A percentile compares a stretch with the other conserved stretches of the same genome.
Conservation (phyloP, 352 stramenopile species). For the Pythium diclinum region DNA sequence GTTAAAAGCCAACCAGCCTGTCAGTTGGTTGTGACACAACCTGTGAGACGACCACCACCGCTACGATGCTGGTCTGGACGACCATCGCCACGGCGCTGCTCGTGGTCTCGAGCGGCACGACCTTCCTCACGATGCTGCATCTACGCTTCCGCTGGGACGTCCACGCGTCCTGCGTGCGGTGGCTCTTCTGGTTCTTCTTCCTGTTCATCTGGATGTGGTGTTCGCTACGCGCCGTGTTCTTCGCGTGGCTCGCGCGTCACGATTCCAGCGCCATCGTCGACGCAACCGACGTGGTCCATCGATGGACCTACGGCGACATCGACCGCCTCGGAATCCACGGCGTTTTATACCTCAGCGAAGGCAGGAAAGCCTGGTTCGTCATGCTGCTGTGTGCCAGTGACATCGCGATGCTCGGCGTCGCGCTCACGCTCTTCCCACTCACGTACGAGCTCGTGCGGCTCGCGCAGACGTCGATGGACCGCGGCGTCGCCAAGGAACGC, state of each 20-base stretch:
- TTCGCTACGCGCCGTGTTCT: conserved; percentile 36
- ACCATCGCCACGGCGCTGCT: conserved; percentile 8
- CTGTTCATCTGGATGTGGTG: conserved; percentile 46
- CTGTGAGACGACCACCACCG: too few relatives aligned
- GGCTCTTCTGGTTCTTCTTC: conserved; percentile 65
- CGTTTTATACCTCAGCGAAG: conserved; percentile 26
- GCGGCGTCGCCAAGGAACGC: conserved; percentile 41
- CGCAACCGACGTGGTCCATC: conserved; percentile 2
- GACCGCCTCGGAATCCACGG: conserved; percentile 51
- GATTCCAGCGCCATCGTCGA: not conserved
- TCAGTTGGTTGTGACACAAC: too few relatives aligned
- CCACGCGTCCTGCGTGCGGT: conserved; percentile 40
- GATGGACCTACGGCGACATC: conserved; percentile 25
- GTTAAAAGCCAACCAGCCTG: too few relatives aligned
- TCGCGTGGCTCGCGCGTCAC: conserved; percentile 30
- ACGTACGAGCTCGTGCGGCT: conserved; percentile 61
- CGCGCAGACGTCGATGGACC: conserved; percentile 62
- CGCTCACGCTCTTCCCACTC: conserved; percentile 50
- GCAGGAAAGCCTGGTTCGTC: not conserved
- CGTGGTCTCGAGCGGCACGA: conserved; percentile 12
- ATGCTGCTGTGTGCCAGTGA: conserved; percentile 28
- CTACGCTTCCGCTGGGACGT: conserved; percentile 24
- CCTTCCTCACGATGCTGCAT: conserved; percentile 25
- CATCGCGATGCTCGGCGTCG: conserved; percentile 46
- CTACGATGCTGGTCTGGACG: conserved; percentile 10